phyloP scores from a whole-genome alignment of 108 stramenopile genomes.

The Nannochloropsis salina region DNA sequence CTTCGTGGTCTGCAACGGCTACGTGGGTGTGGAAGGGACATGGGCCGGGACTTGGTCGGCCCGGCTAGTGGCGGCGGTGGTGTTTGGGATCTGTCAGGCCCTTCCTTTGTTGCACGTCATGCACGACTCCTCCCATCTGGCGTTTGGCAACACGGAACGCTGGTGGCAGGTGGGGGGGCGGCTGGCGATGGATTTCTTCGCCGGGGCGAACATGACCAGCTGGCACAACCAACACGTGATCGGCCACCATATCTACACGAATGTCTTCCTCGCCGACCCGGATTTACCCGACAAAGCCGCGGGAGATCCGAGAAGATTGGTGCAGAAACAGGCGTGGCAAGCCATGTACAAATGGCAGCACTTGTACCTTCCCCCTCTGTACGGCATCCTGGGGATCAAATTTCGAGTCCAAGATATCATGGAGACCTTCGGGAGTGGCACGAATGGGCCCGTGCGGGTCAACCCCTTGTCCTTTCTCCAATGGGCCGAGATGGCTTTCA shows the following conservation, averaged over 20 bases:
- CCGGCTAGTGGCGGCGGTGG: slow-evolving; percentile 37
- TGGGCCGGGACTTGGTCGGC: not conserved
- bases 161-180: slow-evolving; percentile 38
- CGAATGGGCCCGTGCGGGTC: slow-evolving; percentile 53
- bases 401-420: slow-evolving; percentile 53
- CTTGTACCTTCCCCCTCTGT: slow-evolving; percentile 53
- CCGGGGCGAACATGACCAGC: slow-evolving; percentile 44
- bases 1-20: slow-evolving; percentile 37
- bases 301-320: slow-evolving; percentile 50
- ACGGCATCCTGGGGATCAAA: slow-evolving; percentile 55
- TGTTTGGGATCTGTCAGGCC: slow-evolving; percentile 47
- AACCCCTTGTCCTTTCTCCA: slow-evolving; percentile 48
- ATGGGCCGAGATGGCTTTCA: slow-evolving; percentile 40
- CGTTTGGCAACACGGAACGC: slow-evolving; percentile 53
- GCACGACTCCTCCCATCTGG: slow-evolving; percentile 70
- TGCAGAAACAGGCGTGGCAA: slow-evolving; percentile 42
- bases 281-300: slow-evolving; percentile 52
- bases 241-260: slow-evolving; percentile 79
- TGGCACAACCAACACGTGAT: slow-evolving; percentile 64
- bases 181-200: slow-evolving; percentile 46
- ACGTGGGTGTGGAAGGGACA: slow-evolving; percentile 7
- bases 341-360: slow-evolving; percentile 50
- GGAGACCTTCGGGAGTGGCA: slow-evolving; percentile 32
- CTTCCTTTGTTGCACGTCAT: slow-evolving; percentile 54
- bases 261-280: slow-evolving; percentile 62